Evolutionary conservation across 768 basidiomycete species (phyloP).

Genomic region (Tylopilus subfusipes): DNA sequence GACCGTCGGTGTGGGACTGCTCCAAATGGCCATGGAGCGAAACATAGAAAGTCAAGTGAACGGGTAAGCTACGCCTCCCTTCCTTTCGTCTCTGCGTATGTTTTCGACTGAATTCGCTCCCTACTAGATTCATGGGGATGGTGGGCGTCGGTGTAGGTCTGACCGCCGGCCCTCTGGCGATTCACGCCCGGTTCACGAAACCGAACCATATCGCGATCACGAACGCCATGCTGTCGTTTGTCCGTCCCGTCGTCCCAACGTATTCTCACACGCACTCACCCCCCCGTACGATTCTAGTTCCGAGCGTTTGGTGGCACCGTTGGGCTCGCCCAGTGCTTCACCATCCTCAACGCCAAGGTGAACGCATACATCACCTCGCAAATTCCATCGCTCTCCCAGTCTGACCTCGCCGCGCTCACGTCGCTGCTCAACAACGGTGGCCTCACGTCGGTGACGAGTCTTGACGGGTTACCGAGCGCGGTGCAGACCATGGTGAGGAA

Average conservation of each 20-base stretch:
- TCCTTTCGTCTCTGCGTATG: not conserved
- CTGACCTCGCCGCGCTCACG: conserved; percentile 28
- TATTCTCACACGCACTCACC: not conserved
- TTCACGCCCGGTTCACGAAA: conserved; percentile 46
- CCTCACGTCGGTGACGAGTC: conserved; percentile 7
- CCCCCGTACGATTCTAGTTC: conserved; percentile 31
- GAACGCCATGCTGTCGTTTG: conserved; percentile 45
- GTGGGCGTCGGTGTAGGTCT: conserved; percentile 44
- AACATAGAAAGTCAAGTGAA: conserved; percentile 36
- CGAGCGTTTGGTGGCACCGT: conserved; percentile 51
- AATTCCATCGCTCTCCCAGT: conserved; percentile 24
- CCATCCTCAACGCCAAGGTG: conserved; percentile 45
- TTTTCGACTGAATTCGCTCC: not conserved
- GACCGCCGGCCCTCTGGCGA: conserved; percentile 34
- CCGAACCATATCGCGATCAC: conserved; percentile 42
- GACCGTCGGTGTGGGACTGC: conserved; percentile 41
- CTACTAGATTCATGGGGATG: conserved; percentile 44
- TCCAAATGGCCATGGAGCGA: conserved; percentile 39
- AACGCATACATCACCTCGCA: conserved; percentile 30
- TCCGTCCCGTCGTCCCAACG: conserved; percentile 23
- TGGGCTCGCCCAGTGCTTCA: conserved; percentile 51
- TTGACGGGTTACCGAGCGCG: not conserved
- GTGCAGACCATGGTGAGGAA: conserved; percentile 35
- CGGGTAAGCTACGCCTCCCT: conserved; percentile 26
- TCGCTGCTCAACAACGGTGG: conserved; percentile 23